Conservation (phyloP, 805 yeast species). For the Scheffersomyces spartinae region DNA sequence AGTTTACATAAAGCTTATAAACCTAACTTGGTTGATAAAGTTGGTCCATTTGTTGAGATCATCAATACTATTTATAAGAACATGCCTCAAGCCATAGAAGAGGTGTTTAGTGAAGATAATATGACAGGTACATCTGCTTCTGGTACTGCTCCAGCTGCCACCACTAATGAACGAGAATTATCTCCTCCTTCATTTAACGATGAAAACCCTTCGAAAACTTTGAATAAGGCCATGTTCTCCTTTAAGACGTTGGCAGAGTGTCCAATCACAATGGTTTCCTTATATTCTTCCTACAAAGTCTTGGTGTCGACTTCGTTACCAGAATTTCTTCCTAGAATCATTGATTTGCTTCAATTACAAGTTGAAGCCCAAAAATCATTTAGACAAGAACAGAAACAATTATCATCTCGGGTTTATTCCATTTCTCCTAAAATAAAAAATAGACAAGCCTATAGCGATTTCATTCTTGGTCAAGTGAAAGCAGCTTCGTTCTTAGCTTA, state of each 20-base stretch:
- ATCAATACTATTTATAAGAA: constrained; percentile 70
- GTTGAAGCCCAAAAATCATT: constrained; percentile 58
- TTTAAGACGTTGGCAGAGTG: constrained; percentile 92
- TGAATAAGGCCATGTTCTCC: constrained; percentile 62
- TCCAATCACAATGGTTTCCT: constrained; percentile 91
- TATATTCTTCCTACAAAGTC: constrained; percentile 78
- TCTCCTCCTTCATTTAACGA: constrained; percentile 1
- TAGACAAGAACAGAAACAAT: constrained; percentile 12
- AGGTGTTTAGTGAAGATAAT: constrained; percentile 39
- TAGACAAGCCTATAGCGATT: constrained; percentile 74
- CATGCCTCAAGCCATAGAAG: constrained; percentile 63
- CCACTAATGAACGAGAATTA: too few relatives aligned
- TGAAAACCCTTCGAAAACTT: constrained; percentile 27
- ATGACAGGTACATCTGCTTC: too few relatives aligned
- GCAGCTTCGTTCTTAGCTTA: constrained; percentile 93
- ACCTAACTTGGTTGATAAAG: constrained; percentile 51
- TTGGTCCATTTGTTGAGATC: constrained; percentile 66
- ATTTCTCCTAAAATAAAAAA: constrained; percentile 69
- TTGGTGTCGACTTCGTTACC: constrained; percentile 63
- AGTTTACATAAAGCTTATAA: constrained; percentile 80
- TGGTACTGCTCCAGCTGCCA: constrained; percentile 1
- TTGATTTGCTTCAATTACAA: constrained; percentile 62
- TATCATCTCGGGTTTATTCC: constrained; percentile 36
- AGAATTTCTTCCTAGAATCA: constrained; percentile 68
- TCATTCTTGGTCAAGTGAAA: constrained; percentile 86